phyloP scores from a whole-genome alignment of 169 alveolate species.

The Plasmodium relictum region DNA sequence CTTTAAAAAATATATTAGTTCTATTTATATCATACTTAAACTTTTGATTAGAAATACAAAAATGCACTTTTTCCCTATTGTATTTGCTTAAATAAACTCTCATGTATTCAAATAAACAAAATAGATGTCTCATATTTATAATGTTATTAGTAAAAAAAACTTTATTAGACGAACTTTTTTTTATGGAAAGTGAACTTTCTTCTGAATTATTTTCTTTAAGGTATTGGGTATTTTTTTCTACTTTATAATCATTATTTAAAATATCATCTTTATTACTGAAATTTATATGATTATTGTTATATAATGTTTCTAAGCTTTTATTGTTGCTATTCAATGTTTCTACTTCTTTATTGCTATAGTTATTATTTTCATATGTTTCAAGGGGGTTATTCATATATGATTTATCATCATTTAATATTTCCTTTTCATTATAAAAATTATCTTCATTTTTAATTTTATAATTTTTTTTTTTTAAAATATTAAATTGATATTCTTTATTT shows the following conservation, averaged over 20 bases:
- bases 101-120: conserved; percentile 50
- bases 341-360: not conserved
- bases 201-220: not conserved
- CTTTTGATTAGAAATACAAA: conserved; percentile 24
- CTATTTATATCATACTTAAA: conserved; percentile 22
- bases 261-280: not conserved
- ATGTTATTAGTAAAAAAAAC: conserved; percentile 53
- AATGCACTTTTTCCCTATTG: conserved; percentile 46
- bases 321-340: not conserved
- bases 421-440: conserved; percentile 7
- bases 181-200: not conserved
- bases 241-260: not conserved
- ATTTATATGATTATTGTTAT: not conserved
- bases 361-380: not conserved
- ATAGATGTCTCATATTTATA: conserved; percentile 46
- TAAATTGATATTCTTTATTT: conserved; percentile 70
- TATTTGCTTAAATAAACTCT: conserved; percentile 60
- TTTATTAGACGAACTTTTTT: not conserved
- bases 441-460: not conserved
- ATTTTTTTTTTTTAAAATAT: conserved; percentile 24
- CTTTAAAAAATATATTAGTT: conserved; percentile 10
- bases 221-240: not conserved
- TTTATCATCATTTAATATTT: conserved; percentile 2
- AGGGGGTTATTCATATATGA: not conserved
- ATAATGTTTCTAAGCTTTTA: not conserved